Base-by-base conservation (phyloP, 2,329 filamentous ascomycete genomes). In the Didymellaceae sp. region DNA sequence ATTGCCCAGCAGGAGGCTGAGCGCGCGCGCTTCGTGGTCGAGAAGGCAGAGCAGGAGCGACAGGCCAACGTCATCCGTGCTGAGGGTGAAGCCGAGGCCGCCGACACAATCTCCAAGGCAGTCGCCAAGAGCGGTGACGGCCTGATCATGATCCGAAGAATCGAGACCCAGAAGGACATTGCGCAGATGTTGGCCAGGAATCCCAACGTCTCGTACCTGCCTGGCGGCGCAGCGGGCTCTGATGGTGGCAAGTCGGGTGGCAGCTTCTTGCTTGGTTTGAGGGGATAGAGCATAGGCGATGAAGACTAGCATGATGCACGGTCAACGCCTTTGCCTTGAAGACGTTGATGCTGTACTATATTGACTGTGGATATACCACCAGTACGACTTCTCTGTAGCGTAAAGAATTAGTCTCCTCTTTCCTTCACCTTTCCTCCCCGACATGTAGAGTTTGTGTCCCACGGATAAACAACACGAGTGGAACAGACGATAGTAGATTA, bases 1-100 rank as follows among this genome's bases (percentile, higher is more conserved):
- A 99, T 99, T 75, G 94, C 94, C 47, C 94, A 99, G 80, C 94
- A 99, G 78, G 94, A 99, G 73, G 94, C 94, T 58, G 94, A 99
- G 83, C 86, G 94, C 61, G 94, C 94, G 39, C 86, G 94, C 62
- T 99, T 99, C 81, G 95, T 99, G 65, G 94, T 99, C 74, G 94
- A 99, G 84, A 91, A 91, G 75, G 94, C 94, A 54, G 94, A 99
- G 84, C 94, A 99, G 81, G 94, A 99, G 81, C 85, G 94, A 68
- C 94, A 99, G 80, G 94, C 94, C 65, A 97, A 94, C 78, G 94
- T 99, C 69, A 99, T 99, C 76, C 86, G 94, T 48, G 94, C 94
- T 43, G 94, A 99, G 83, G 94, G 94, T 73, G 94, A 99, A 78
- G 93, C 93, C 62, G 93, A 97, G 83, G 90, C 88, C 67, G 94